Evolutionary conservation across 1,284 basidiomycete genomes (phyloP), one percentile per base, ranked within the genome.

Genomic region (Rhizoctonia solani): DNA sequence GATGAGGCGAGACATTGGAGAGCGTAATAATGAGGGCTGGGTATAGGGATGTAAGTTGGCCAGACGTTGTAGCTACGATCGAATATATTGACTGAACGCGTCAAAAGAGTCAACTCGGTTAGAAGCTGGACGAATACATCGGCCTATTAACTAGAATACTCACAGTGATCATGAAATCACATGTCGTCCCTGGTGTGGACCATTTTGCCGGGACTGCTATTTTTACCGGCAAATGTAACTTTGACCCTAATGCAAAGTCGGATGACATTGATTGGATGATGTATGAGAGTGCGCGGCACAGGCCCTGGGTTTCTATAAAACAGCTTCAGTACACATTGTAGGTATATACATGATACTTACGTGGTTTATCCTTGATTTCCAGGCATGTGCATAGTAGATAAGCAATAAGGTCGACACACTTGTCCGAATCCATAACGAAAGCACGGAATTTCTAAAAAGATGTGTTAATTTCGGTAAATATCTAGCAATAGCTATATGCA

Each of bases 191-290:
- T 41, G 83, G 79, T 1, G 84, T 82, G 37, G 82, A 82, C 86
- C 87, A 93, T 75, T 91, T 94, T 19, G 86, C 79, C 8, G 89
- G 89, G 41, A 93, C 76, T 30, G 85, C 80, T 4, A 85, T 79
- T 71, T 83, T 86, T 53, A 77, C 72, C 16, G 79, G 83, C 37
- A 76, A 74, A 63, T 83, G 82, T 37, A 96, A 78, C 65, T 86
- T 86, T 4, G 76, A 72, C 1, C 89, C 92, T 73, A 98, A 95
- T 0, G 83, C 80, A 30, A 82, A 81, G 72, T 97, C 92, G 0
- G 93, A 88, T 2, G 94, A 95, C 19, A 98, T 78, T 3, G 92
- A 90, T 75, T 99, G 96, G 3, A 98, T 80, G 68, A 98, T 89
- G 77, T 97, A 98, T 1, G 93, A 92, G 32, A 96, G 81, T 2